phyloP scores from a whole-genome alignment of 768 basidiomycete species.

The Albatrellus ellisii region DNA sequence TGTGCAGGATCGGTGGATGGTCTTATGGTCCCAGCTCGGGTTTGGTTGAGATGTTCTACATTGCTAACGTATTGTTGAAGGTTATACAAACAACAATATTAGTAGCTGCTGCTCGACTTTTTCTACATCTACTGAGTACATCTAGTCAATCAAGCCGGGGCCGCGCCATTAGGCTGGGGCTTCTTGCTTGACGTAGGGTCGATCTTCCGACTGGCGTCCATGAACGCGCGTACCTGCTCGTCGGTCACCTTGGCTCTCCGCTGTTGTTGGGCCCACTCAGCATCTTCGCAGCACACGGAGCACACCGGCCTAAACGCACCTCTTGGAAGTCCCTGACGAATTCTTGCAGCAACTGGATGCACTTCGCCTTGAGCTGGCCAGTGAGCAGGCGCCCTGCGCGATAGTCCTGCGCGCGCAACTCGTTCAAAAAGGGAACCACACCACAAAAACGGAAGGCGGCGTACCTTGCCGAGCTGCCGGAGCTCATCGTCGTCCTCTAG shows the following conservation, averaged over 20 bases:
- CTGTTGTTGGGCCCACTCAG: constrained; percentile 26
- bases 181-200: constrained; percentile 36
- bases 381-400: constrained; percentile 79
- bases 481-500: constrained; percentile 91
- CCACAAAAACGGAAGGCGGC: constrained; percentile 14
- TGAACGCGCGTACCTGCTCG: constrained; percentile 59
- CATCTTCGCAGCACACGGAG: not conserved
- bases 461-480: constrained; percentile 58
- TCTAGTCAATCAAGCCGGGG: not conserved
- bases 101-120: too few species aligned
- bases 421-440: not conserved
- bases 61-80: not conserved
- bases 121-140: not conserved
- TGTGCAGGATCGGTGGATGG: too few species aligned
- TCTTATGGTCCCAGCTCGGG: too few species aligned
- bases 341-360: constrained; percentile 69
- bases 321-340: constrained; percentile 85
- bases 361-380: constrained; percentile 81
- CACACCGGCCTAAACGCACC: constrained; percentile 24
- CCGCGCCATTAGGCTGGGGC: not conserved
- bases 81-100: not conserved
- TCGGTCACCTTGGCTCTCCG: constrained; percentile 73
- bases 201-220: constrained; percentile 73
- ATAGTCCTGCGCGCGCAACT: constrained; percentile 56
- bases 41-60: not conserved